These are phyloP conservation scores for Logfia minima DNA, from an alignment of 129 eudicot genomes.

Conservation along the genomic window DNA sequence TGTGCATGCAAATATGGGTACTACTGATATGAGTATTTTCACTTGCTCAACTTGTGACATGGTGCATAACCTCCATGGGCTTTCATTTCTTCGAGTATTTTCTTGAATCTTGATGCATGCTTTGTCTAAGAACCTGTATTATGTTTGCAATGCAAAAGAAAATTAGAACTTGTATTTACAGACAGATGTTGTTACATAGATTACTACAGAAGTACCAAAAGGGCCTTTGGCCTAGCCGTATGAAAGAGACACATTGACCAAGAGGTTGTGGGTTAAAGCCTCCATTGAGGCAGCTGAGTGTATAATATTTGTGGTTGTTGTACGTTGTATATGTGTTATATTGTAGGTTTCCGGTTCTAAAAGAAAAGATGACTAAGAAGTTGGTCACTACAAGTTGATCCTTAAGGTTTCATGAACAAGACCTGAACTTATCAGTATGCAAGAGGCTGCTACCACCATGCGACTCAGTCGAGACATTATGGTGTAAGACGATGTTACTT, in stretches of 20 bases:
- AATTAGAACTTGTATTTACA: too few relatives aligned
- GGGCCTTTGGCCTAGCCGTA: too few relatives aligned
- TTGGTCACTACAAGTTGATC: too few relatives aligned
- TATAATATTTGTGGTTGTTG: too few relatives aligned
- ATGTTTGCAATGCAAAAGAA: background rate
- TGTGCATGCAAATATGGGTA: constrained; percentile 82
- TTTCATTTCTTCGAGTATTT: constrained; percentile 43
- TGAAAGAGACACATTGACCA: too few relatives aligned
- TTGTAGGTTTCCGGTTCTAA: too few relatives aligned
- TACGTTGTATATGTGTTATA: too few relatives aligned
- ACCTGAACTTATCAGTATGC: constrained; percentile 79
- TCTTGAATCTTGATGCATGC: constrained; percentile 70
- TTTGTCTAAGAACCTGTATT: constrained; percentile 66
- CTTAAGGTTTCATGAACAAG: background rate
- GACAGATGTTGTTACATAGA: too few relatives aligned
- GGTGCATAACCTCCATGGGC: constrained; percentile 75
- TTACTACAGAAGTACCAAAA: background rate
- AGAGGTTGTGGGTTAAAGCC: too few relatives aligned
- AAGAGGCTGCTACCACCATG: constrained; percentile 44
- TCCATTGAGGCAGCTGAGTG: too few relatives aligned
- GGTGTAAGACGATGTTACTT: constrained; percentile 26
- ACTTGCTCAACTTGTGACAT: constrained; percentile 83
- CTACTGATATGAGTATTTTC: constrained; percentile 62
- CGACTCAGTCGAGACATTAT: constrained; percentile 30
- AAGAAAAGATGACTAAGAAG: too few relatives aligned